Percentiles rank a stretch among this genome's conserved stretches.
phyloP scores from a whole-genome alignment of 257 asterid species.

The Solanum corneliomulleri region DNA sequence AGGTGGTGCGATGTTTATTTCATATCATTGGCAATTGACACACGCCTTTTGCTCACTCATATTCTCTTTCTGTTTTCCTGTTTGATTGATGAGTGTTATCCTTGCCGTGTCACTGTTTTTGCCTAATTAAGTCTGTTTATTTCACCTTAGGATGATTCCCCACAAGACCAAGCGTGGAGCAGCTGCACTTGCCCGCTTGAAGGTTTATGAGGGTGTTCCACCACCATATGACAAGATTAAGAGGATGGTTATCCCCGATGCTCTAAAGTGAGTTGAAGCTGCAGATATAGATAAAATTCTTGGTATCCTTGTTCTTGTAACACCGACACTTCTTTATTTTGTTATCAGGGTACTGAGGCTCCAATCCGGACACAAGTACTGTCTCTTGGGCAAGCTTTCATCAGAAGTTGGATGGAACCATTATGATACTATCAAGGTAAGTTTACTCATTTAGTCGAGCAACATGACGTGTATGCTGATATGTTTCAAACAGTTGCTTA shows the following conservation, averaged over 20 bases:
- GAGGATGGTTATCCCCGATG: constrained; percentile 86
- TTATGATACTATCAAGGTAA: constrained; percentile 71
- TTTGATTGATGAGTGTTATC: not conserved
- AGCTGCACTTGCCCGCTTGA: constrained; percentile 82
- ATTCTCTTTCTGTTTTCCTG: not conserved
- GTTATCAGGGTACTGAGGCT: constrained; percentile 71
- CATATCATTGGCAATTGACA: not conserved
- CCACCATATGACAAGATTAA: constrained; percentile 74
- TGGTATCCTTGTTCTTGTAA: not conserved
- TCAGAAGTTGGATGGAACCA: constrained; percentile 95
- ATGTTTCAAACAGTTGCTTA: not conserved
- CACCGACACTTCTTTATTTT: not conserved
- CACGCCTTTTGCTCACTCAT: not conserved
- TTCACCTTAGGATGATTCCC: constrained; percentile 50
- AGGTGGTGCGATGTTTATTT: not conserved
- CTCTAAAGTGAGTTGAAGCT: constrained; percentile 49
- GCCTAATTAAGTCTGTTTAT: not conserved
- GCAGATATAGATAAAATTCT: not conserved
- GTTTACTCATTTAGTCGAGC: not conserved
- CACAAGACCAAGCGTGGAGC: constrained; percentile 86
- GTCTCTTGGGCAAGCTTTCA: constrained; percentile 73
- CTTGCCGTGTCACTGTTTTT: not conserved
- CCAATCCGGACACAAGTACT: constrained; percentile 78
- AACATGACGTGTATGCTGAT: not conserved
- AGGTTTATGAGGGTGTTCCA: constrained; percentile 73